These are phyloP conservation scores for Allomyces macrogynus DNA, from an alignment of 192 early-diverging fungal genomes.

Conservation along the genomic window DNA sequence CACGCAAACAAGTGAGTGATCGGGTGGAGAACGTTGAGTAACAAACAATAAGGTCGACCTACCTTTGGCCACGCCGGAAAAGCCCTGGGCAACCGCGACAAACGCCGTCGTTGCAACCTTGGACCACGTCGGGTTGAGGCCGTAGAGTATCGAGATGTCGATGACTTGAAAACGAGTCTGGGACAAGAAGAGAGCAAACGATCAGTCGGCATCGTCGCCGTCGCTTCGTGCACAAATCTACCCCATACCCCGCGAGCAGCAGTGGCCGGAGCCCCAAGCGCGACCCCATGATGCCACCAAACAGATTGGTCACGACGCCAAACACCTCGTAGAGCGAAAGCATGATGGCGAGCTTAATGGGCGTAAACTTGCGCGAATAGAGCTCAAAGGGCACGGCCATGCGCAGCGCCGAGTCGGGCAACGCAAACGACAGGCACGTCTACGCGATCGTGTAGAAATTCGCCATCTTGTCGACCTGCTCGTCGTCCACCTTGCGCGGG, in stretches of 20 bases:
- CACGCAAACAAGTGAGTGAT: background rate
- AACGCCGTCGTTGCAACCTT: constrained; percentile 11
- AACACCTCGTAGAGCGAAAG: constrained; percentile 21
- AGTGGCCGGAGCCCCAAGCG: constrained; percentile 13
- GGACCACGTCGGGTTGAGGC: constrained; percentile 10
- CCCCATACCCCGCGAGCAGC: constrained; percentile 7
- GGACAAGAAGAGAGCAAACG: no score
- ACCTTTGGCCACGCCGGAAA: constrained; percentile 15
- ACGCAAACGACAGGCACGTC: constrained; percentile 20
- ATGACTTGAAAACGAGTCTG: constrained; percentile 14
- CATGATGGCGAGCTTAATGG: constrained; percentile 21
- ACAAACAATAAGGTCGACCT: background rate
- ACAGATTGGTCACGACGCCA: constrained; percentile 19
- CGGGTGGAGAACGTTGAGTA: background rate
- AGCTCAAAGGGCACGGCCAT: constrained; percentile 23
- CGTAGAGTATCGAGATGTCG: constrained; percentile 17
- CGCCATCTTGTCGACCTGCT: constrained; percentile 1
- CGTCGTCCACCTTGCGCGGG: no score
- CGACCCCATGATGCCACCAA: constrained; percentile 21
- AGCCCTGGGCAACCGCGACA: constrained; percentile 16
- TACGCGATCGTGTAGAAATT: constrained; percentile 13
- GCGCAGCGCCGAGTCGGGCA: constrained; percentile 20
- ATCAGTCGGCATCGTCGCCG: no score
- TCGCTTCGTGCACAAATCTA: no score
- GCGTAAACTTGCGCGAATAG: constrained; percentile 11